phyloP scores from a whole-genome alignment of 2,329 filamentous ascomycete species.

The Aspergillus ochraceoroseus region DNA sequence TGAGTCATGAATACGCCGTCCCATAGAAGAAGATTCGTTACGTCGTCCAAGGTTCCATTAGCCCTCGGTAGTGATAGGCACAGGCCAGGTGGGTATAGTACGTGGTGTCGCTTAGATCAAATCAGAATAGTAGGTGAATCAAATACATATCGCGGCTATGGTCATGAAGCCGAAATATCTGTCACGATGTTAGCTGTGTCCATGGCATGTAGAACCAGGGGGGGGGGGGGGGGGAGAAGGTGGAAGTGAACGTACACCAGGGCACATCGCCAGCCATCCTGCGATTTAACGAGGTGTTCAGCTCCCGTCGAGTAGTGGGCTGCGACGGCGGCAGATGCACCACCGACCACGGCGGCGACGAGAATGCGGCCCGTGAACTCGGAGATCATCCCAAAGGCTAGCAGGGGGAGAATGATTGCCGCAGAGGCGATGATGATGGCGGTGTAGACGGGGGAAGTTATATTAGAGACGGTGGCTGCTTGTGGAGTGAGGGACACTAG shows the following conservation, averaged over 20 bases:
- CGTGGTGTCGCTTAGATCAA: slow-evolving; percentile 1
- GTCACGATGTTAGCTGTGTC: background rate
- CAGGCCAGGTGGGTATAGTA: slow-evolving; percentile 2
- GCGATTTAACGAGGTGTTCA: slow-evolving; percentile 35
- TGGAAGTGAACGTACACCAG: slow-evolving; percentile 32
- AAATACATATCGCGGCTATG: slow-evolving; percentile 38
- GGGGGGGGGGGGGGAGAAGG: too few relatives aligned
- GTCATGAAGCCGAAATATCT: slow-evolving; percentile 43
- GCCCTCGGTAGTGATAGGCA: too few relatives aligned
- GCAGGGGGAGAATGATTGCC: slow-evolving; percentile 53
- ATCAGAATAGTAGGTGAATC: slow-evolving; percentile 5
- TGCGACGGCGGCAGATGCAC: slow-evolving; percentile 42
- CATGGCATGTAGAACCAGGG: background rate
- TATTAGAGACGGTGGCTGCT: slow-evolving; percentile 16
- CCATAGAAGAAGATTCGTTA: slow-evolving; percentile 18
- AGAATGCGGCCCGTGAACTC: slow-evolving; percentile 56
- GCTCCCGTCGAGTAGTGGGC: slow-evolving; percentile 35
- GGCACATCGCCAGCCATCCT: slow-evolving; percentile 41
- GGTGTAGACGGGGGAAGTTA: slow-evolving; percentile 29
- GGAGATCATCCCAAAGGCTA: slow-evolving; percentile 56
- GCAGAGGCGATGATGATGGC: slow-evolving; percentile 48
- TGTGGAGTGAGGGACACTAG: slow-evolving; percentile 34
- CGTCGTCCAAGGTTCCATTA: background rate
- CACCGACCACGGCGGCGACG: slow-evolving; percentile 52
- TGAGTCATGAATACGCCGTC: slow-evolving; percentile 19